Base-by-base conservation (phyloP, 345 rosid species). In the Carallia brachiata region DNA sequence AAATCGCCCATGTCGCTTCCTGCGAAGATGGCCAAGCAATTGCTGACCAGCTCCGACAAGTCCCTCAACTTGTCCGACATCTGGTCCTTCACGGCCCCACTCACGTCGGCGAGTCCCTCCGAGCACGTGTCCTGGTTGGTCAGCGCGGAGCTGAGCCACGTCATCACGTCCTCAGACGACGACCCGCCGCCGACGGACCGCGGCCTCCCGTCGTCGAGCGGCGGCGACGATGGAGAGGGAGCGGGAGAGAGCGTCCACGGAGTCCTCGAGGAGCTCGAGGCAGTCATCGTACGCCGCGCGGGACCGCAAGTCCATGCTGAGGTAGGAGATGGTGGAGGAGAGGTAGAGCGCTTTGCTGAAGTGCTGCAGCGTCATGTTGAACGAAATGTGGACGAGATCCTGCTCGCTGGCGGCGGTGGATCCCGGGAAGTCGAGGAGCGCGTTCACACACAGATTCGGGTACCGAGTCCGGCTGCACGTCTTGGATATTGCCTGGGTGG, bases 101-200 rank as follows among this genome's bases (percentile, higher is more conserved):
- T 72, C 36, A 81, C 78, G 36, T 70, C 94, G 28, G 73, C 83
- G 54, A 95, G 87, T 32, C 99, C 99, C 36, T 95, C 99, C 6
- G 81, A 40, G 53, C 99, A 95, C 62, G 99, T 95, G 87, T 95
- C 99, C 9, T 92, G 97, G 59, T 95, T 92, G 1, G 98, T 92
- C 67, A 95, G 50, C 53, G 99, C 90, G 0, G 96, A 75, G 85
- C 99, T 95, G n/a, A 95, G 92, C 99, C 99, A 95, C 71, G 97
- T 95, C 76, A 77, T 40, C 36, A 95, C 99, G 79, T 95, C 99
- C 30, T 88, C 76, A 0, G 64, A 62, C 1, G 92, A 85, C 37
- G 69, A 61, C 58, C 73, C 58, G 4, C 70, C 63, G 61, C 73
- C 58, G 39, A 69, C 6, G 5, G 48, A 27, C 59, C 32, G 8